Evolutionary conservation across 2,329 filamentous ascomycete species (phyloP), one percentile per base, ranked within the genome.

Genomic region (Colletotrichum simmondsii): DNA sequence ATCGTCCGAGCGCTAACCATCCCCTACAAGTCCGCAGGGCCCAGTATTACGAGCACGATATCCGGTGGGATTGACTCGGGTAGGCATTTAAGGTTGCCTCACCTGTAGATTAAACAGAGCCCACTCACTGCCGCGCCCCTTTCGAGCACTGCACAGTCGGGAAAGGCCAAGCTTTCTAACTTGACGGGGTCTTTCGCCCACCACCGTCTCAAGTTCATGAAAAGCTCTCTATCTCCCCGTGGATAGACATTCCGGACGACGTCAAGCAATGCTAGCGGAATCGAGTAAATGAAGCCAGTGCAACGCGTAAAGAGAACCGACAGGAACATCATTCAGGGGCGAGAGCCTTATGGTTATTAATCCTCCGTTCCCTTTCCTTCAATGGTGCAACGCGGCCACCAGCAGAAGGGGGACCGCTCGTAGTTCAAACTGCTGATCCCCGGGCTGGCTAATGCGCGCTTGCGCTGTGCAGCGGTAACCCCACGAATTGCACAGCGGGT

Each of bases 21-120:
- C 6, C 2, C 24, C 37, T 61, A 37, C 19, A 26, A 32, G 46
- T 16, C 58, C n/a, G n/a, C 30, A 24, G 30, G 5, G 4, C 60
- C 24, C 24, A 22, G 22, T 14, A 56, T 12, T 26, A 12, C n/a
- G 32, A 59, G 22, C 30, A 32, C 30, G 10, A n/a, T 46, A 30
- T n/a, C 26, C 11, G 22, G 26, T 6, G 11, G 42, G 28, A 35
- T 60, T 60, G 59, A 65, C 54, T 70, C 54, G 60, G 35, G 35
- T n/a, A 61, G 30, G 70, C 66, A 58, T 70, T 72, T 42, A 65
- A n/a, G 68, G 66, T 69, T 72, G 57, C 42, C 30, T 35, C 46
- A 53, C 22, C 16, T 60, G 32, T 57, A 37, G 35, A 70, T 61
- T 28, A 54, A 42, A 49, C 14, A 24, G 66, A 65, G 16, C 5